These are phyloP conservation scores for Pyrrhoderma lamaoense DNA, from an alignment of 1,284 basidiomycete genomes.

Conservation along the genomic window DNA sequence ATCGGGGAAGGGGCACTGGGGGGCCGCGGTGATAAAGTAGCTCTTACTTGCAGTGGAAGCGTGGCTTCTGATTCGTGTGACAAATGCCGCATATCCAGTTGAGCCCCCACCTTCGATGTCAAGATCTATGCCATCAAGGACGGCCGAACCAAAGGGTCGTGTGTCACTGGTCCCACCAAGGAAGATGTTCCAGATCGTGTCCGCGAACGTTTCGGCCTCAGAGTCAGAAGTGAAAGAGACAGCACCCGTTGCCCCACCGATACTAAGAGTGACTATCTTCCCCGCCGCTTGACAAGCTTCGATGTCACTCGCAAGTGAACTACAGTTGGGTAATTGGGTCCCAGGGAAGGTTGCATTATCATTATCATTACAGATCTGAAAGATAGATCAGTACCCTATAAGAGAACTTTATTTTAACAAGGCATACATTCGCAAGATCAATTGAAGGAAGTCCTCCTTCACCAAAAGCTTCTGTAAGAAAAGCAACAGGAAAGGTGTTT, in stretches of 20 bases:
- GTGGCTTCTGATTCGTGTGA: slow-evolving; percentile 42
- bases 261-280: slow-evolving; percentile 56
- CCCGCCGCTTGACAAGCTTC: slow-evolving; percentile 54
- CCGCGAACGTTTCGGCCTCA: slow-evolving; percentile 45
- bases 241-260: slow-evolving; percentile 55
- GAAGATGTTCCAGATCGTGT: slow-evolving; percentile 60
- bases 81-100: slow-evolving; percentile 46
- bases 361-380: slow-evolving; percentile 42
- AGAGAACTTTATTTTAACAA: no score
- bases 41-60: slow-evolving; percentile 39
- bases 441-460: slow-evolving; percentile 50
- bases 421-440: slow-evolving; percentile 50
- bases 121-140: slow-evolving; percentile 61
- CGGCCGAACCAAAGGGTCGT: slow-evolving; percentile 55
- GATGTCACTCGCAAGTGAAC: slow-evolving; percentile 47
- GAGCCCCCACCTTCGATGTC: slow-evolving; percentile 58
- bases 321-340: slow-evolving; percentile 49
- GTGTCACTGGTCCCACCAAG: slow-evolving; percentile 49
- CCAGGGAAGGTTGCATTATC: slow-evolving; percentile 42
- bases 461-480: slow-evolving; percentile 50
- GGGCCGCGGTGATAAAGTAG: slow-evolving; percentile 57
- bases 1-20: slow-evolving; percentile 64
- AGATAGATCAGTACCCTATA: no score
- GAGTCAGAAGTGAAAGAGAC: slow-evolving; percentile 45
- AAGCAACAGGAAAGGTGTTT: slow-evolving; percentile 51